Evolutionary conservation across 495 filamentous ascomycete species (phyloP).

Genomic region (Aspergillus steynii): DNA sequence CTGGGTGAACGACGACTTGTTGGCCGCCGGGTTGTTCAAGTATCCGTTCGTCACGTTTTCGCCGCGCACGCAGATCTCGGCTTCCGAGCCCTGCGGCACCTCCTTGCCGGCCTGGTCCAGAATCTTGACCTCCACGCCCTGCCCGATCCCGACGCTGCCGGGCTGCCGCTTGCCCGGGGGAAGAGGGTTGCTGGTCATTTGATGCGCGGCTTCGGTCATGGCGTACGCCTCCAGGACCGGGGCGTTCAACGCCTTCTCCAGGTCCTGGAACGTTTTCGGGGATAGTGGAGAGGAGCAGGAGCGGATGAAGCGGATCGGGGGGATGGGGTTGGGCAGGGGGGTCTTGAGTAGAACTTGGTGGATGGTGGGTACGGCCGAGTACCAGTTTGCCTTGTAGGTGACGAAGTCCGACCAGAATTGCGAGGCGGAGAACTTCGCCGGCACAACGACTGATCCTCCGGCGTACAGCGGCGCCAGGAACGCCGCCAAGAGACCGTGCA

Average conservation of each 20-base stretch:
- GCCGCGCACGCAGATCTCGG: constrained; percentile 77
- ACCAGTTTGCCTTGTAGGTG: constrained; percentile 76
- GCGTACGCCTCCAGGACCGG: constrained; percentile 88
- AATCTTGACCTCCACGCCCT: constrained; percentile 79
- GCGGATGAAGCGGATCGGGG: constrained; percentile 79
- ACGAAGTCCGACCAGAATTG: constrained; percentile 80
- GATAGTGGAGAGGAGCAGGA: constrained; percentile 82
- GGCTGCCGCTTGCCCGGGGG: constrained; percentile 71
- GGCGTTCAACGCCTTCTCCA: constrained; percentile 69
- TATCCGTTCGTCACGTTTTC: constrained; percentile 83
- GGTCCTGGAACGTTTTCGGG: constrained; percentile 71
- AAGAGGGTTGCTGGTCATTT: constrained; percentile 86
- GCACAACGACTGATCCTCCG: constrained; percentile 73
- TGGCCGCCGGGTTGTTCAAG: constrained; percentile 75
- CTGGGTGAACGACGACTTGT: constrained; percentile 65
- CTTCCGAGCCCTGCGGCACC: constrained; percentile 63
- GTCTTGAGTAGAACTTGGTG: constrained; percentile 82
- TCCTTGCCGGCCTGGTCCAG: constrained; percentile 64
- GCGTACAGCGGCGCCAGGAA: constrained; percentile 73
- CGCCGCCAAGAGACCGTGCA: constrained; percentile 78
- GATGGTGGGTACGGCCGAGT: constrained; percentile 84
- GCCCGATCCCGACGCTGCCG: constrained; percentile 75
- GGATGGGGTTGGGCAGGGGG: constrained; percentile 61
- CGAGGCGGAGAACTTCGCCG: constrained; percentile 73
- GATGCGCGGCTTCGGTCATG: constrained; percentile 89